Evolutionary conservation across 2,329 filamentous ascomycete genomes (phyloP).

Genomic region (Coccinonectria pachysandricola): DNA sequence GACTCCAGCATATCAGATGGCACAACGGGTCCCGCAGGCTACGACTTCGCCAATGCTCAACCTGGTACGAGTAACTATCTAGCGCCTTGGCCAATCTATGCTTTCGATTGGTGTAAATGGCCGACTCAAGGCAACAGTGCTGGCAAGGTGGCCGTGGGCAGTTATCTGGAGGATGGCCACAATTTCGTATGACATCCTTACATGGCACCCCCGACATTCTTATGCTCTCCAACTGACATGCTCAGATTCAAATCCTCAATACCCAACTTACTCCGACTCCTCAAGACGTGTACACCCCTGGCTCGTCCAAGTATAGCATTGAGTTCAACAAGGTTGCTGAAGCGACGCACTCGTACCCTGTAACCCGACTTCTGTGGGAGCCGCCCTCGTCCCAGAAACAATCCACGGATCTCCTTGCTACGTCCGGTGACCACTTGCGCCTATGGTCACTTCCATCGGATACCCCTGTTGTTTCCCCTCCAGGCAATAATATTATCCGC

Average conservation of each 20-base stretch:
- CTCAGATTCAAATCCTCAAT: constrained; percentile 91
- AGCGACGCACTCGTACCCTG: constrained; percentile 94
- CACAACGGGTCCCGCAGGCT: constrained; percentile 48
- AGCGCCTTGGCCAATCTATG: constrained; percentile 90
- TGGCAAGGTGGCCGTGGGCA: constrained; percentile 89
- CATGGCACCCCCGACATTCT: too few relatives aligned
- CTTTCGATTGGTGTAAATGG: constrained; percentile 99
- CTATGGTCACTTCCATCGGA: constrained; percentile 84
- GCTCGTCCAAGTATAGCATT: constrained; percentile 62
- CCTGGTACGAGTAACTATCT: constrained; percentile 82
- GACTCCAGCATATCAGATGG: constrained; percentile 73
- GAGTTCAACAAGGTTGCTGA: constrained; percentile 93
- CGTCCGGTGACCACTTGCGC: constrained; percentile 86
- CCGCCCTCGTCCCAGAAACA: constrained; percentile 91
- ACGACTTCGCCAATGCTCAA: constrained; percentile 55
- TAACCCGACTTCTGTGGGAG: constrained; percentile 92
- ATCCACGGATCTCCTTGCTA: constrained; percentile 87
- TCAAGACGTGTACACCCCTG: constrained; percentile 57
- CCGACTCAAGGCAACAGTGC: constrained; percentile 67
- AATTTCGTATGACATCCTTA: constrained; percentile 65
- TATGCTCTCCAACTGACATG: constrained; percentile 7
- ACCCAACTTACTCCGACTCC: constrained; percentile 66
- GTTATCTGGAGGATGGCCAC: constrained; percentile 94
- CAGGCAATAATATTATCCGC: constrained; percentile 58
- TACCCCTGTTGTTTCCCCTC: constrained; percentile 38